These are phyloP conservation scores for Mayamaea pseudoterrestris DNA, from an alignment of 108 stramenopile species.

Conservation along the genomic window DNA sequence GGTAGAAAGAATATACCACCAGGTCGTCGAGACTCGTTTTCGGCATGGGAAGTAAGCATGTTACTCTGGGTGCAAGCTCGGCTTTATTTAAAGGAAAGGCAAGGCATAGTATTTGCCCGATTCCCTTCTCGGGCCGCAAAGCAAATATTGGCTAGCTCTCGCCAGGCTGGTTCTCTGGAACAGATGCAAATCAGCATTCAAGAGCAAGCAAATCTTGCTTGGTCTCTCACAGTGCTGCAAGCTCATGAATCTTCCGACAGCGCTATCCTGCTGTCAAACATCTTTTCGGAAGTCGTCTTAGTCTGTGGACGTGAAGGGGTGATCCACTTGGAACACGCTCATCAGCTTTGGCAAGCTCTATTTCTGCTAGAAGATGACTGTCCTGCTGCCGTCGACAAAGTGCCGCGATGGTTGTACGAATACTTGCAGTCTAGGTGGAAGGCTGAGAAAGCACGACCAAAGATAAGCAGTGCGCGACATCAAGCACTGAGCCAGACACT, in stretches of 20 bases:
- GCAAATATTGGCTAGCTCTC: constrained; percentile 15
- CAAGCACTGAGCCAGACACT: constrained; percentile 59
- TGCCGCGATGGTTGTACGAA: constrained; percentile 40
- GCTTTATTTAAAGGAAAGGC: constrained; percentile 36
- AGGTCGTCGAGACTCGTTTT: constrained; percentile 19
- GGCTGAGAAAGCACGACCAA: constrained; percentile 52
- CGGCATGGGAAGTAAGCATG: constrained; percentile 52
- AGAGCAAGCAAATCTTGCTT: constrained; percentile 75
- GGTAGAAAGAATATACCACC: background rate
- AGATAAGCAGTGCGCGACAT: constrained; percentile 69
- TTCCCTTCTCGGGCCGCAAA: constrained; percentile 36
- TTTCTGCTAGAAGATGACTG: constrained; percentile 55
- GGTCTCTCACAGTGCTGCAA: constrained; percentile 67
- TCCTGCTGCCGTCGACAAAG: constrained; percentile 39
- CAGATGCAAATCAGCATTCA: constrained; percentile 41
- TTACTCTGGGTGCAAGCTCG: constrained; percentile 73
- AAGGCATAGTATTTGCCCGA: constrained; percentile 31
- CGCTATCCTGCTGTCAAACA: constrained; percentile 29
- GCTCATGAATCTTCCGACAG: constrained; percentile 30
- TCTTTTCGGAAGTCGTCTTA: constrained; percentile 37
- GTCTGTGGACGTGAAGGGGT: constrained; percentile 23
- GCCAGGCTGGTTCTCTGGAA: constrained; percentile 8
- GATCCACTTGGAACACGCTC: constrained; percentile 77
- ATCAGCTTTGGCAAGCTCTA: constrained; percentile 81
- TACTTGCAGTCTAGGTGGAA: constrained; percentile 59